A percentile compares a stretch with the other conserved stretches of the same genome.
Conservation (phyloP, 139 green algal species). For the Yamagishiella unicocca region DNA sequence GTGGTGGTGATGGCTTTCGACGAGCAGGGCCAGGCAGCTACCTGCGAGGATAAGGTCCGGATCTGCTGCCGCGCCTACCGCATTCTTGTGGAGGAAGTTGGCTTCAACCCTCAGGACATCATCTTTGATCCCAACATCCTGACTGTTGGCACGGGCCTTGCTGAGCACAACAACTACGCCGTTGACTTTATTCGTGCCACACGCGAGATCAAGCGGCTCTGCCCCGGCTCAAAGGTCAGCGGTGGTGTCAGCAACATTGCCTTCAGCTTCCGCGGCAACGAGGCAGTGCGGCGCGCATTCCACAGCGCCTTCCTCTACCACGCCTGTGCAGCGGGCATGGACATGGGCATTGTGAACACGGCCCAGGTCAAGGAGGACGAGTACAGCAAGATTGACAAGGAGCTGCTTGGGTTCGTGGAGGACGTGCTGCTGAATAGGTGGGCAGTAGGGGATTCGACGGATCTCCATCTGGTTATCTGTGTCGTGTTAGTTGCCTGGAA, state of each 20-base stretch:
- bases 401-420: slow-evolving; percentile 96
- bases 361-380: slow-evolving; percentile 92
- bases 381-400: slow-evolving; percentile 98
- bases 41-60: slow-evolving; percentile 85
- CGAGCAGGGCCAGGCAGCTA: slow-evolving; percentile 89
- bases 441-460: no score
- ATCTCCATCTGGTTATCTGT: no score
- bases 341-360: slow-evolving; percentile 99
- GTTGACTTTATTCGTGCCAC: slow-evolving; percentile 98
- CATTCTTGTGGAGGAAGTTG: slow-evolving; percentile 96
- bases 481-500: no score
- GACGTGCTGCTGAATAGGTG: slow-evolving; percentile 97
- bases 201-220: slow-evolving; percentile 94
- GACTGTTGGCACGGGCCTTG: slow-evolving; percentile 95
- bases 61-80: slow-evolving; percentile 96
- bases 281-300: slow-evolving; percentile 94
- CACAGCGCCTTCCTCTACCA: slow-evolving; percentile 96
- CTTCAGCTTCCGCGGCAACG: slow-evolving; percentile 98
- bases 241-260: slow-evolving; percentile 99
- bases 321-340: slow-evolving; percentile 96
- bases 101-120: slow-evolving; percentile 96
- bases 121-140: slow-evolving; percentile 99
- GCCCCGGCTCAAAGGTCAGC: slow-evolving; percentile 95
- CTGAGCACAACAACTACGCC: slow-evolving; percentile 99
- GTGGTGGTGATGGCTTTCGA: slow-evolving; percentile 99